Evolutionary conservation across 2,329 filamentous ascomycete species (phyloP), one percentile per base, ranked within the genome.

Genomic region (Ascochyta fabae): DNA sequence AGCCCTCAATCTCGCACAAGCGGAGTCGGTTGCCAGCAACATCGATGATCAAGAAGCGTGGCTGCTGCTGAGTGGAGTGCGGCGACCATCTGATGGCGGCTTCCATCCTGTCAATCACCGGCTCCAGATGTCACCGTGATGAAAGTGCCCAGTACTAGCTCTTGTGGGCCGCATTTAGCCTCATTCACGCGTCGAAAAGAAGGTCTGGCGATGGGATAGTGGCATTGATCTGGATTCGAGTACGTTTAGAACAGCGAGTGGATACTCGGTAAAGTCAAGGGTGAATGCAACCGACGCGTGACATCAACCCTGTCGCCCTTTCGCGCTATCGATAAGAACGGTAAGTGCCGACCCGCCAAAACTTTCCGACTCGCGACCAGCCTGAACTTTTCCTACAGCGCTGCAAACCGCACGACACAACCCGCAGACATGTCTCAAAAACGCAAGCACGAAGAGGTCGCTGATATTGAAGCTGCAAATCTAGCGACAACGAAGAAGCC

Each of bases 21-120:
- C 81, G 82, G 62, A 88, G 79, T n/a, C 80, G 78, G 60, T 85
- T 86, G 13, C 81, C 81, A 22, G 80, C 79, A 35, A 87, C 83
- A 69, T 88, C 86, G 57, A 87, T 84, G 44, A 85, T 79, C 48
- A 88, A 77, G 71, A 88, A 88, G 39, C 83, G 82, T 58, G 84
- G 82, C 74, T 62, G 78, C 69, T 64, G 76, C 69, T 60, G 64
- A 2, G 79, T 81, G 41, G 85, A 84, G 66, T 82, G 83, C 47
- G 83, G 82, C 58, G 85, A 87, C 84, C 85, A 88, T 67, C 86
- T 81, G 60, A 88, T 84, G 40, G 86, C 85, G 29, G 84, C 81
- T 72, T 85, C 83, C 83, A 86, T 86, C 47, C 62, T 73, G 48
- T 47, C 43, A 42, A 51, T 48, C 48, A 56, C 36, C 34, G 7